Conservation (phyloP, 306 rosid genomes). For the Erythrophleum fordii region DNA sequence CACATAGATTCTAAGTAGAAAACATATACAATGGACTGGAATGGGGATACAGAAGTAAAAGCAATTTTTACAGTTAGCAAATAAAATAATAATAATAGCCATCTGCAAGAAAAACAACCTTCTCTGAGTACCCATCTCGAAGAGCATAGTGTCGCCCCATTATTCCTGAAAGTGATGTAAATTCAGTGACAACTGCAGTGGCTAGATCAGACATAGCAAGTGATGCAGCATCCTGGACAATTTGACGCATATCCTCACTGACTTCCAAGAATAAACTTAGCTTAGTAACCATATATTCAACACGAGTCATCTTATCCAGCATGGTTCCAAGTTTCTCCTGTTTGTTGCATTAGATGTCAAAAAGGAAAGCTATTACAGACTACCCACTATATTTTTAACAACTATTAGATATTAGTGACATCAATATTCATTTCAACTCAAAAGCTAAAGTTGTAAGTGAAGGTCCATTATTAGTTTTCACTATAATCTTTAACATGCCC, state of each 20-base stretch:
- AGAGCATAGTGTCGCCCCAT: constrained; percentile 97
- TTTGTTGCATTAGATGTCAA: constrained; percentile 42
- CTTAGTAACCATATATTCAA: constrained; percentile 60
- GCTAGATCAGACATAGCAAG: constrained; percentile 98
- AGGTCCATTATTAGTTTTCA: not conserved
- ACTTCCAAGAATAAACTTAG: constrained; percentile 63
- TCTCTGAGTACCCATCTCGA: constrained; percentile 87
- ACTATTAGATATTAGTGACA: not conserved
- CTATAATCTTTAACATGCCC: not conserved
- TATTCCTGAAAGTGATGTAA: constrained; percentile 91
- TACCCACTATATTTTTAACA: constrained; percentile 29
- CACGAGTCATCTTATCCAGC: constrained; percentile 88
- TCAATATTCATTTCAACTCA: not conserved
- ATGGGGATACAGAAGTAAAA: not conserved
- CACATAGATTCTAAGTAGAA: constrained; percentile 14
- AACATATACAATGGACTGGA: constrained; percentile 11
- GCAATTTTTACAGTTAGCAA: not conserved
- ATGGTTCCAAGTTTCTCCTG: constrained; percentile 96
- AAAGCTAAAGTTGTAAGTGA: not conserved
- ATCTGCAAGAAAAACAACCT: constrained; percentile 58
- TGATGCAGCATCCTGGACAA: constrained; percentile 75
- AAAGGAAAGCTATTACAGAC: constrained; percentile 34
- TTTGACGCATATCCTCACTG: constrained; percentile 52
- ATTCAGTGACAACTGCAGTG: constrained; percentile 93
- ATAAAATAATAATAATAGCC: constrained; percentile 20